phyloP scores from a whole-genome alignment of 306 rosid genomes.

The Chamaecrista fasciculata region DNA sequence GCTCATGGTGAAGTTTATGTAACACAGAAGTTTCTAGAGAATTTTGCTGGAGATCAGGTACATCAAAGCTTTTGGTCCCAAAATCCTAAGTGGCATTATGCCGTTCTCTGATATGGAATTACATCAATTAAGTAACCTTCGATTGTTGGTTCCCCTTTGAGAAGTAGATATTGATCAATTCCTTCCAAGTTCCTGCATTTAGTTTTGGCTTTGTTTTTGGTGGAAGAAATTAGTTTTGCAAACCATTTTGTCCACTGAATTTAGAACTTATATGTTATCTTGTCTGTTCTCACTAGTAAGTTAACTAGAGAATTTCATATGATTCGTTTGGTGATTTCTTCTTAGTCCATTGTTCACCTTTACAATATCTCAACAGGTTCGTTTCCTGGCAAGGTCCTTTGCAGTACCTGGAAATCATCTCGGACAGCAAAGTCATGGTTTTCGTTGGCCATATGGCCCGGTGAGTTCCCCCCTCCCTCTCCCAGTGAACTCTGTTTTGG shows the following conservation, averaged over 20 bases:
- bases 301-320: slow-evolving; percentile 12
- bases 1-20: slow-evolving; percentile 84
- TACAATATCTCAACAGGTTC: slow-evolving; percentile 59
- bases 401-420: slow-evolving; percentile 91
- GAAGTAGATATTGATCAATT: background rate
- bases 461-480: slow-evolving; percentile 47
- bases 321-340: slow-evolving; percentile 18
- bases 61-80: slow-evolving; percentile 16
- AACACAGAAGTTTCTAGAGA: slow-evolving; percentile 78
- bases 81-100: slow-evolving; percentile 15
- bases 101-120: slow-evolving; percentile 4
- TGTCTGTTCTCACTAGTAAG: slow-evolving; percentile 9
- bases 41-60: slow-evolving; percentile 97
- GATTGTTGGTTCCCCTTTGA: background rate
- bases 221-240: background rate
- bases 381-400: slow-evolving; percentile 91
- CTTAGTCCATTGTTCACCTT: slow-evolving; percentile 18
- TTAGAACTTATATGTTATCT: background rate
- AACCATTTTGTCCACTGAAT: background rate
- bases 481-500: background rate
- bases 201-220: slow-evolving; percentile 4
- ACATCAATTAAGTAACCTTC: background rate
- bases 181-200: background rate
- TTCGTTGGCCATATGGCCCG: slow-evolving; percentile 97
- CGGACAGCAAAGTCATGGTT: slow-evolving; percentile 97